A percentile compares a stretch with the other conserved stretches of the same genome.
These are phyloP conservation scores for Cephaloascus albidus DNA, from an alignment of 805 yeast species.

Conservation along the genomic window DNA sequence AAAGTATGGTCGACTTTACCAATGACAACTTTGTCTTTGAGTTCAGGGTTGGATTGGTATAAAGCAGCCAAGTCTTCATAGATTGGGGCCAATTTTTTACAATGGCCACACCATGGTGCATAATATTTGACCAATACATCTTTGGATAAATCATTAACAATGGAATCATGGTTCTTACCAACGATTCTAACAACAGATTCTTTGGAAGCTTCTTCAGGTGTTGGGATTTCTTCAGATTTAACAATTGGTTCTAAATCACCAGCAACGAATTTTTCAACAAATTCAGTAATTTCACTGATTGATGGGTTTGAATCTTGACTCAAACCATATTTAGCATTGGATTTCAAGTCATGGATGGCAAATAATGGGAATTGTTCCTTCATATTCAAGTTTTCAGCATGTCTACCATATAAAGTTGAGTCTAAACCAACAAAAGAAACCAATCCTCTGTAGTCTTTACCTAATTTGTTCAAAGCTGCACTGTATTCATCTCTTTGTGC, in stretches of 20 bases:
- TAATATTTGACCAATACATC: constrained; percentile 85
- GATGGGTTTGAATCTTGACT: constrained; percentile 50
- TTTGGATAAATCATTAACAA: constrained; percentile 46
- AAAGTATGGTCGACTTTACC: constrained; percentile 86
- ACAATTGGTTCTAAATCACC: constrained; percentile 66
- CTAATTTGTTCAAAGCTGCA: constrained; percentile 48
- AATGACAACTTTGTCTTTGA: constrained; percentile 49
- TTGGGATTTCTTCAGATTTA: constrained; percentile 84
- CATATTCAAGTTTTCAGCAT: constrained; percentile 80
- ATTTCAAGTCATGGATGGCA: constrained; percentile 66
- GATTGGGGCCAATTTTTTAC: constrained; percentile 82
- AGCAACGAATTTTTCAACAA: constrained; percentile 51
- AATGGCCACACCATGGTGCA: constrained; percentile 98
- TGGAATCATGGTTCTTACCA: constrained; percentile 69
- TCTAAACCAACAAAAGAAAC: constrained; percentile 85
- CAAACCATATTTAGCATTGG: constrained; percentile 71
- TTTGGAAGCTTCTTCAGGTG: constrained; percentile 51
- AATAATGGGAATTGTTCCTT: constrained; percentile 83
- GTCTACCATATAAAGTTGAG: constrained; percentile 71
- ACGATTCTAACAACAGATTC: constrained; percentile 68
- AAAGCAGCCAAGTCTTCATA: constrained; percentile 80
- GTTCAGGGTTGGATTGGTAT: constrained; percentile 41
- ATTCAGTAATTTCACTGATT: constrained; percentile 40
- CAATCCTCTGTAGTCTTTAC: constrained; percentile 69
- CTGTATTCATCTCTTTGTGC: constrained; percentile 55